Percentiles rank a stretch among this genome's conserved stretches.
phyloP scores from a whole-genome alignment of 306 rosid species.

The Vachellia pachyceras region DNA sequence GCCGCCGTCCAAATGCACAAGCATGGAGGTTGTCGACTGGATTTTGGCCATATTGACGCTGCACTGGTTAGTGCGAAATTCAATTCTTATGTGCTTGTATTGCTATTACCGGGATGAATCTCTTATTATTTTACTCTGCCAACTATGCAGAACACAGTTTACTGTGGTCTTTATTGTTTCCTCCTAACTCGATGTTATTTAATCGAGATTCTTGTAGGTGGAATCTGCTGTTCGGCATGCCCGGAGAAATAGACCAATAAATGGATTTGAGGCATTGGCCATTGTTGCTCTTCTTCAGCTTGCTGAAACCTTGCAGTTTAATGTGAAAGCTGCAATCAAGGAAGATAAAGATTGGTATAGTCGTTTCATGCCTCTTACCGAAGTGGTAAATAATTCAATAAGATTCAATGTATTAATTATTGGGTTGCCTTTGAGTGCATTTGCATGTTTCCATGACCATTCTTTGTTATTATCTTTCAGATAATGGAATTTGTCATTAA shows the following conservation, averaged over 20 bases:
- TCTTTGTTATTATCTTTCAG: conserved; percentile 53
- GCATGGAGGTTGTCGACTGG: conserved; percentile 76
- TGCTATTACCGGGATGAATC: background rate
- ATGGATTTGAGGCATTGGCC: conserved; percentile 75
- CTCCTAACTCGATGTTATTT: conserved; percentile 34
- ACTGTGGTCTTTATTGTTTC: conserved; percentile 10
- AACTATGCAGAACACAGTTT: background rate
- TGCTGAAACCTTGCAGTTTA: conserved; percentile 72
- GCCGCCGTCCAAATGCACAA: conserved; percentile 87
- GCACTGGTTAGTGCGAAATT: conserved; percentile 55
- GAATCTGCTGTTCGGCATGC: conserved; percentile 73
- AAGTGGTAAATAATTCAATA: conserved; percentile 63
- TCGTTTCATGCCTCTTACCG: conserved; percentile 90
- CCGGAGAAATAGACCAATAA: conserved; percentile 59
- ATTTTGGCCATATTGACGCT: conserved; percentile 68
- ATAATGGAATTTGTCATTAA: conserved; percentile 69
- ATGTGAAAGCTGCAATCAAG: conserved; percentile 69
- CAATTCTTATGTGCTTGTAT: background rate
- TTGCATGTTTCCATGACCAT: conserved; percentile 31
- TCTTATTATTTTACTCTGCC: background rate
- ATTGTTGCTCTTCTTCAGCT: conserved; percentile 64
- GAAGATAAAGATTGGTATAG: conserved; percentile 75
- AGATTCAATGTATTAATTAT: conserved; percentile 27
- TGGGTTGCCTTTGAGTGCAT: conserved; percentile 18
- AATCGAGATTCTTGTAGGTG: conserved; percentile 63